phyloP scores from a whole-genome alignment of 129 eudicot genomes.

The Saposhnikovia divaricata region DNA sequence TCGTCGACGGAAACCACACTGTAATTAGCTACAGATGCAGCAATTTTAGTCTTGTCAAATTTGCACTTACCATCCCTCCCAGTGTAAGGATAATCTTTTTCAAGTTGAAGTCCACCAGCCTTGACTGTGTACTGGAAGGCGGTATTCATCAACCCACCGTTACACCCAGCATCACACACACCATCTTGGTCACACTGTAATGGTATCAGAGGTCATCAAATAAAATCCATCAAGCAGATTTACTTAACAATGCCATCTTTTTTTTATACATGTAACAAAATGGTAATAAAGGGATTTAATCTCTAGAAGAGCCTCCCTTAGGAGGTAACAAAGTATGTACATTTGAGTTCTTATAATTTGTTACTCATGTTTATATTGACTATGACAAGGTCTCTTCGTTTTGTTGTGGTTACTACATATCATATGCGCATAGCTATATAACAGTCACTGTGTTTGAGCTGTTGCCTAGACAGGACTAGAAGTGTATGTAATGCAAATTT shows the following conservation, averaged over 20 bases:
- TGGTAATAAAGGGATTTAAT: not conserved
- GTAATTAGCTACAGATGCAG: constrained; percentile 69
- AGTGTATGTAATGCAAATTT: not conserved
- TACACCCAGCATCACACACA: constrained; percentile 74
- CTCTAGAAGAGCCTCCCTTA: not conserved
- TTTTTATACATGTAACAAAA: not conserved
- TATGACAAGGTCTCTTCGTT: not conserved
- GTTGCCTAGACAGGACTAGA: not conserved
- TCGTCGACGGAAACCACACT: constrained; percentile 51
- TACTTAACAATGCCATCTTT: not conserved
- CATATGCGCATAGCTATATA: not conserved
- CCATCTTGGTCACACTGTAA: constrained; percentile 14
- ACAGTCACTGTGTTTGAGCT: not conserved
- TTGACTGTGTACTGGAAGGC: constrained; percentile 76
- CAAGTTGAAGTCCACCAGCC: constrained; percentile 61
- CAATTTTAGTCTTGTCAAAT: constrained; percentile 66
- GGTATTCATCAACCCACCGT: constrained; percentile 89
- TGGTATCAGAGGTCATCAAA: not conserved
- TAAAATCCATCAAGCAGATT: not conserved
- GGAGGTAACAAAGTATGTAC: not conserved
- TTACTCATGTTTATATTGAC: not conserved
- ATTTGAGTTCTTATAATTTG: not conserved
- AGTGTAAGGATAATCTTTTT: constrained; percentile 75
- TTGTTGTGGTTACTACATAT: not conserved
- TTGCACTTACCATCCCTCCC: constrained; percentile 64